Conservation (phyloP, 2,329 filamentous ascomycete genomes). For the Zalaria obscura region DNA sequence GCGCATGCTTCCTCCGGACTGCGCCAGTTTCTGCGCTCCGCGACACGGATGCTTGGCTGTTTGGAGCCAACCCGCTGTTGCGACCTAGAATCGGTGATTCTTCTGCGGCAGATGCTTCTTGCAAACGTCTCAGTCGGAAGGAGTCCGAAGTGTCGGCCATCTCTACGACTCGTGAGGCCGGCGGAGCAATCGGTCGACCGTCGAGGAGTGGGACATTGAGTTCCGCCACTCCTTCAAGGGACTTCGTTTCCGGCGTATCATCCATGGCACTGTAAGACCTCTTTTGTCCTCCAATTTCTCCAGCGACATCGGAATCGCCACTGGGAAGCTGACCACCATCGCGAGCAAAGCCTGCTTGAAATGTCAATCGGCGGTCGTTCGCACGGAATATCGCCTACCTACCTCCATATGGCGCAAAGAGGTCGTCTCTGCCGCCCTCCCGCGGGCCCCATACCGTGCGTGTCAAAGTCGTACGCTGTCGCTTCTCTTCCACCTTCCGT, state of each 20-base stretch:
- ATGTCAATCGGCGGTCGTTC: not conserved
- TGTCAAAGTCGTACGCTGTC: conserved; percentile 7
- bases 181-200: conserved; percentile 4
- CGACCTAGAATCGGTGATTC: conserved; percentile 12
- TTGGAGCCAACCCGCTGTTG: not conserved
- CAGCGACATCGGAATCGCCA: not conserved
- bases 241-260: not conserved
- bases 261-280: not conserved
- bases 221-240: not conserved
- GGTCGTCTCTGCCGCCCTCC: conserved; percentile 9
- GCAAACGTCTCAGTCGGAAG: not conserved
- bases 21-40: conserved; percentile 7
- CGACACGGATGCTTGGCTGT: not conserved
- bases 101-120: not conserved
- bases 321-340: not conserved
- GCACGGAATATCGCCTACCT: conserved; percentile 3
- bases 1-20: conserved; percentile 7
- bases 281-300: not conserved
- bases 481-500: conserved; percentile 10
- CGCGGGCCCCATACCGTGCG: conserved; percentile 7
- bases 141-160: conserved; percentile 7
- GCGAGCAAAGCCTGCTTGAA: not conserved
- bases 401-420: conserved; percentile 16
- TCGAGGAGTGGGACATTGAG: conserved; percentile 7
- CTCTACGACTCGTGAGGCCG: conserved; percentile 4